These are phyloP conservation scores for Phlebopus sp. DNA, from an alignment of 1,284 basidiomycete genomes.

Conservation along the genomic window DNA sequence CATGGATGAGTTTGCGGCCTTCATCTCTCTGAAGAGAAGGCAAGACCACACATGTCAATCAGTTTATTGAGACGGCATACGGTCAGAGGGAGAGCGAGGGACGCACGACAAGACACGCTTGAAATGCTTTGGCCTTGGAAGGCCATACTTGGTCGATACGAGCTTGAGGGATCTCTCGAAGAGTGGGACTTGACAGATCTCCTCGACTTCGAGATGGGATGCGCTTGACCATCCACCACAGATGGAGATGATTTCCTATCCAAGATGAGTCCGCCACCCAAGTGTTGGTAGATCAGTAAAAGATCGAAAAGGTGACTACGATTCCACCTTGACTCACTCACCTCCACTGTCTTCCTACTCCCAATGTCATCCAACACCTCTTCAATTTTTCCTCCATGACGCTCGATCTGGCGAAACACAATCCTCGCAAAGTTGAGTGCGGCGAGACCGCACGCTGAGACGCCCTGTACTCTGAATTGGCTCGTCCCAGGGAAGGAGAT, in stretches of 20 bases:
- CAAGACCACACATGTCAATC: background rate
- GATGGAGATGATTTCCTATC: conserved; percentile 51
- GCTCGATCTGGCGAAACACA: conserved; percentile 21
- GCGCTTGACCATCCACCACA: conserved; percentile 51
- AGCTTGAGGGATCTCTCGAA: conserved; percentile 42
- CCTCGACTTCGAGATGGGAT: conserved; percentile 57
- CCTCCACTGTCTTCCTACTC: conserved; percentile 22
- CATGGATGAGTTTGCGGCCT: conserved; percentile 26
- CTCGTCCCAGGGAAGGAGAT: conserved; percentile 45
- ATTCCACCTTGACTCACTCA: conserved; percentile 8
- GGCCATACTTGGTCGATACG: conserved; percentile 38
- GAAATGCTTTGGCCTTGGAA: conserved; percentile 40
- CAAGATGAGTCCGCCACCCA: background rate
- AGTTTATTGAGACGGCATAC: background rate
- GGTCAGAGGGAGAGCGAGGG: background rate
- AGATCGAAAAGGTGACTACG: too few relatives aligned
- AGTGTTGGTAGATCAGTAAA: background rate
- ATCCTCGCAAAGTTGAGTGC: conserved; percentile 59
- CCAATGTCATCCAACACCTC: conserved; percentile 22
- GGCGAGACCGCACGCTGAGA: conserved; percentile 60
- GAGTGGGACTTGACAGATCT: conserved; percentile 40
- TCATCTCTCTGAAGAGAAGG: conserved; percentile 31
- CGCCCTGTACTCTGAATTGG: conserved; percentile 42
- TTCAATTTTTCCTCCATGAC: conserved; percentile 1
- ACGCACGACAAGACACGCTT: conserved; percentile 44